These are phyloP conservation scores for Elsinoe perseae DNA, from an alignment of 2,329 filamentous ascomycete species.

Conservation along the genomic window DNA sequence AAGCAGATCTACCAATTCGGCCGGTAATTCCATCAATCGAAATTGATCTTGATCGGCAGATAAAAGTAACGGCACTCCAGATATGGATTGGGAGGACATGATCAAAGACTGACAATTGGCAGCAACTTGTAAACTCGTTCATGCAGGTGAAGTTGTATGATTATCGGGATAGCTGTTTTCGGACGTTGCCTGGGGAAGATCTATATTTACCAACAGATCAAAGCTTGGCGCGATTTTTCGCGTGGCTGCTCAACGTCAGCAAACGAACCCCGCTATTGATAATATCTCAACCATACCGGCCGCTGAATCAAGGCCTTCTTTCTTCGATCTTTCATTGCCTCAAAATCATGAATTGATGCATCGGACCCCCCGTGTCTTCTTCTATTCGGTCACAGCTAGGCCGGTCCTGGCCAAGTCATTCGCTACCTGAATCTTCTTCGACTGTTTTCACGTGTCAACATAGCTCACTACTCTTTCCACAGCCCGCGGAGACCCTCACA, in stretches of 20 bases:
- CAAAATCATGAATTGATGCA: not conserved
- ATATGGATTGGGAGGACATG: constrained; percentile 39
- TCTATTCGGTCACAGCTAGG: constrained; percentile 7
- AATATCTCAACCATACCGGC: not conserved
- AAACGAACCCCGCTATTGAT: constrained; percentile 16
- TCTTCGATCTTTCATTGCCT: not conserved
- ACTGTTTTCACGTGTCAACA: constrained; percentile 2
- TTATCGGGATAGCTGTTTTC: not conserved
- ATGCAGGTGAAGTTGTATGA: not conserved
- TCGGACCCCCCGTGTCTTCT: not conserved
- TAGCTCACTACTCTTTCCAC: constrained; percentile 7
- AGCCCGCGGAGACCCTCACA: not conserved
- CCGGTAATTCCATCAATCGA: constrained; percentile 53
- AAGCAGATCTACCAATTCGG: constrained; percentile 49
- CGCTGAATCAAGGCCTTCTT: not conserved
- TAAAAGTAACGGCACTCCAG: constrained; percentile 38
- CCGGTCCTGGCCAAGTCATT: constrained; percentile 16
- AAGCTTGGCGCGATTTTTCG: constrained; percentile 3
- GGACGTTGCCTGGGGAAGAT: constrained; percentile 9
- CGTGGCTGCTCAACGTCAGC: constrained; percentile 12
- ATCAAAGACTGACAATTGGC: no score
- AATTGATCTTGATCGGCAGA: constrained; percentile 45
- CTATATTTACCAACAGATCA: constrained; percentile 16
- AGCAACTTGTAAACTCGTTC: not conserved
- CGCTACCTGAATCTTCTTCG: not conserved